phyloP scores from a whole-genome alignment of 495 filamentous ascomycete genomes.

The Amniculicola lignicola region DNA sequence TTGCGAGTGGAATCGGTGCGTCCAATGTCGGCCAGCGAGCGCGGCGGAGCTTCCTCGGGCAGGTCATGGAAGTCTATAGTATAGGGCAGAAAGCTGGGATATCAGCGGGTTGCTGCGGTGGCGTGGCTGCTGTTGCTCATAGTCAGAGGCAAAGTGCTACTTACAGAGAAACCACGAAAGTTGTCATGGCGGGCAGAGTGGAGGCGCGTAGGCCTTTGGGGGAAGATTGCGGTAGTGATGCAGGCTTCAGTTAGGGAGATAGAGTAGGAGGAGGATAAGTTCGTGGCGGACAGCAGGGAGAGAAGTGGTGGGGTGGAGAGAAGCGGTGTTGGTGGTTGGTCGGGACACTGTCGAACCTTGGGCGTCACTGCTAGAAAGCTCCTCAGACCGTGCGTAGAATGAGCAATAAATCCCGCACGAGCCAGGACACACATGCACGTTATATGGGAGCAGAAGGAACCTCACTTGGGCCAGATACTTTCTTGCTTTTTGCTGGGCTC shows the following conservation, averaged over 20 bases:
- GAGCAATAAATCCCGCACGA: too few species aligned
- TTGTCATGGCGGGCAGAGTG: slow-evolving; percentile 16
- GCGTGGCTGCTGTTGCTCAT: neutral
- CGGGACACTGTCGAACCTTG: too few species aligned
- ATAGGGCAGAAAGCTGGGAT: slow-evolving; percentile 76
- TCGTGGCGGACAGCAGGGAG: neutral
- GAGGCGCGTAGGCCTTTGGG: neutral
- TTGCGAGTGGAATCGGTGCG: slow-evolving; percentile 37
- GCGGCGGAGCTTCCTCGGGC: slow-evolving; percentile 10
- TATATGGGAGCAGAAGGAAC: too few species aligned
- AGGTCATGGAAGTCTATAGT: slow-evolving; percentile 70
- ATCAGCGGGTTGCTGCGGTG: neutral
- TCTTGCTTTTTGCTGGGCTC: too few species aligned
- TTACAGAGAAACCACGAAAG: slow-evolving; percentile 39
- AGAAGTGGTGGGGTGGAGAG: neutral
- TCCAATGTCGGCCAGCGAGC: slow-evolving; percentile 1
- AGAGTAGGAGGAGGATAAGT: neutral
- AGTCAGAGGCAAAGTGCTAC: slow-evolving; percentile 3
- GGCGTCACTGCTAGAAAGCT: too few species aligned
- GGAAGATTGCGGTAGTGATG: neutral
- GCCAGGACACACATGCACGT: too few species aligned
- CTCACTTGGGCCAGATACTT: too few species aligned
- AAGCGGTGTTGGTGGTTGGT: neutral
- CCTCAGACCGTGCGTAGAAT: too few species aligned
- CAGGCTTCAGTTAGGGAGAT: neutral